Evolutionary conservation across 805 yeast genomes (phyloP), one percentile per base, ranked within the genome.

Genomic region (Jamesozyma gamospora): DNA sequence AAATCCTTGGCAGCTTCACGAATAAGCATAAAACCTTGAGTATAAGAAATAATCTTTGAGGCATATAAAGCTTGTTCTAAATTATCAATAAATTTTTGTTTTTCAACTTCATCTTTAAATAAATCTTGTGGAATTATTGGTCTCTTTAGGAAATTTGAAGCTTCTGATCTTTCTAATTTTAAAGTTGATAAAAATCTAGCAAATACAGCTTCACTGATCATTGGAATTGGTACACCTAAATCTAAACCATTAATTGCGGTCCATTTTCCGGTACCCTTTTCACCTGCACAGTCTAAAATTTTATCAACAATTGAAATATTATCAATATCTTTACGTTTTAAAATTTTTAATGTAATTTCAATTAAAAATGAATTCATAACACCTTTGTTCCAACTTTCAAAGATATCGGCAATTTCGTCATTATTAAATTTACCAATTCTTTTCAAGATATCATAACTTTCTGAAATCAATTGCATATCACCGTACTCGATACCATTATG

Each of bases 241-340:
- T 92, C 97, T 58, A 90, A 74, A 48, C 97, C 97, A 65, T 87
- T 88, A 67, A 90, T 85, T 50, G 97, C 96, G 54, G 97, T 92
- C 98, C 98, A 90, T 74, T 90, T 90, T 74, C 98, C 98, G 53
- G 98, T 90, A 77, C 98, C 98, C 77, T 90, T 90, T 75, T 90
- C 97, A 58, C 97, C 97, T 53, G 98, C 98, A 60, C 84, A 66
- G 70, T 90, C 98, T 66, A 87, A 71, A 62, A 90, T 88, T 77
- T 90, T 92, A 74, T 92, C 97, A 45, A 90, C 94, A 51, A 92
- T 70, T 58, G 97, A 95, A 51, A 78, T 77, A 54, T 95, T 94
- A 60, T 88, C 95, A 46, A 73, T 75, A 64, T 90, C 96, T 64
- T 86, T 75, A 75, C 66, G 86, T 65, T 82, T 79, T 65, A 92